phyloP scores from a whole-genome alignment of 352 stramenopile genomes.

The Phytophthora palmivora region DNA sequence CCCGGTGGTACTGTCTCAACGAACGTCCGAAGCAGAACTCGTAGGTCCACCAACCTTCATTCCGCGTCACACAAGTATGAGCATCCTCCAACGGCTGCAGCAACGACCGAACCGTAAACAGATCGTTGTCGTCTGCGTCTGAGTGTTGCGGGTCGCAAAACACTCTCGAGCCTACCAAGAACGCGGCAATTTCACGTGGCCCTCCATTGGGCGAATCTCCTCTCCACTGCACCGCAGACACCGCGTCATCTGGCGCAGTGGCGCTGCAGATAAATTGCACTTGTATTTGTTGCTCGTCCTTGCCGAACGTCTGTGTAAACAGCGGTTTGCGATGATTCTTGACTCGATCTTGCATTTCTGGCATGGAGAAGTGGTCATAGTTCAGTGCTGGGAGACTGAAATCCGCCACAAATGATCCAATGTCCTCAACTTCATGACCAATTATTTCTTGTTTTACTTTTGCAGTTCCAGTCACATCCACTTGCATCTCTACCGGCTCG shows the following conservation, averaged over 20 bases:
- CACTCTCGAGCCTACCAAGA: constrained; percentile 68
- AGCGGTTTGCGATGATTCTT: constrained; percentile 48
- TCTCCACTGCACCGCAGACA: constrained; percentile 56
- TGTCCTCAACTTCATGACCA: constrained; percentile 45
- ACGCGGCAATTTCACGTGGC: constrained; percentile 38
- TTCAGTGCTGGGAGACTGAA: constrained; percentile 27
- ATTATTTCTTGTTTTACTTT: constrained; percentile 7
- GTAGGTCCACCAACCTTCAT: constrained; percentile 88
- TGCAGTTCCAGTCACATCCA: constrained; percentile 15
- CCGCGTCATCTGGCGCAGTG: constrained; percentile 46
- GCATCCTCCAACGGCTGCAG: constrained; percentile 56
- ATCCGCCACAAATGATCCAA: constrained; percentile 50
- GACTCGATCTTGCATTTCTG: constrained; percentile 55
- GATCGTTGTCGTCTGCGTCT: constrained; percentile 51
- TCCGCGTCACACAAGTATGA: constrained; percentile 75
- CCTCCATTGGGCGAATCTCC: constrained; percentile 3
- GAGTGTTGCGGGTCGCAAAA: constrained; percentile 74
- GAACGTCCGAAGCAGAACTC: constrained; percentile 81
- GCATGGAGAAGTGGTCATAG: constrained; percentile 59
- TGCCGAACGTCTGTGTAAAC: constrained; percentile 69
- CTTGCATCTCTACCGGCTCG: constrained; percentile 23
- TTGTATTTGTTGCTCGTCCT: constrained; percentile 37
- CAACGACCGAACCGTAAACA: constrained; percentile 60
- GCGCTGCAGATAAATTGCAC: constrained; percentile 82
- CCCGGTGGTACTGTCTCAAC: constrained; percentile 80